phyloP scores from a whole-genome alignment of 495 filamentous ascomycete genomes.

The Aspergillus mulundensis region DNA sequence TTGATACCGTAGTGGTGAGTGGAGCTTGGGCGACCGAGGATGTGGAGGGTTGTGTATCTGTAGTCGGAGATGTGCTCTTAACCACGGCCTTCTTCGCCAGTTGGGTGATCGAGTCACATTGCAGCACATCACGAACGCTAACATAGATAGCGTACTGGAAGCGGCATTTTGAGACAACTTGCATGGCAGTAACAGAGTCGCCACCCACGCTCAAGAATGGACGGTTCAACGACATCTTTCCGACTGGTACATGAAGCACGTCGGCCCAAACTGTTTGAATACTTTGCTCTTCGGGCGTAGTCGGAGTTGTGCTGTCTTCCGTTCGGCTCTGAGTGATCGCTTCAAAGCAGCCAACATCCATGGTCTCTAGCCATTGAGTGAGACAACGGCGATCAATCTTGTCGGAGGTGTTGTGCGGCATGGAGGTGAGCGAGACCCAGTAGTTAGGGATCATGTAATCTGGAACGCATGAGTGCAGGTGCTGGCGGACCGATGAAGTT shows the following conservation, averaged over 20 bases:
- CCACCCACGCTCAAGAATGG: conserved; percentile 30
- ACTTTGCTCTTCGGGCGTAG: not conserved
- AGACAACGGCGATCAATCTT: conserved; percentile 36
- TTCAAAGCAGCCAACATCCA: conserved; percentile 3
- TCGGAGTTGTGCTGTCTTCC: not conserved
- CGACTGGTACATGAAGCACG: conserved; percentile 17
- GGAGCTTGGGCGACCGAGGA: not conserved
- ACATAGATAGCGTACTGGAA: conserved; percentile 13
- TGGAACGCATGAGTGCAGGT: conserved; percentile 3
- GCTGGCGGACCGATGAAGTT: conserved; percentile 1
- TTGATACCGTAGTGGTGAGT: not conserved
- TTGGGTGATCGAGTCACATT: conserved; percentile 8
- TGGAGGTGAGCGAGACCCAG: conserved; percentile 14
- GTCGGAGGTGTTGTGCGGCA: conserved; percentile 37
- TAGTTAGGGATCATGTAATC: conserved; percentile 25
- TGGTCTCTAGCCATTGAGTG: conserved; percentile 13
- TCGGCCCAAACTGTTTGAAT: conserved; percentile 21
- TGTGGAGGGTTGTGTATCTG: not conserved
- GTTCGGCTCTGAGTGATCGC: not conserved
- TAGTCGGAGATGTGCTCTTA: not conserved
- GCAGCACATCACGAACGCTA: conserved; percentile 29
- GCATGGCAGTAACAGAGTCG: conserved; percentile 55
- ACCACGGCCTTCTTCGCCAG: conserved; percentile 1
- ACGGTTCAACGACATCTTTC: conserved; percentile 13
- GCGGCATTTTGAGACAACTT: conserved; percentile 35